Evolutionary conservation across 2,329 filamentous ascomycete genomes (phyloP), one percentile per base, ranked within the genome.

Genomic region (Nigrospora sphaerica): DNA sequence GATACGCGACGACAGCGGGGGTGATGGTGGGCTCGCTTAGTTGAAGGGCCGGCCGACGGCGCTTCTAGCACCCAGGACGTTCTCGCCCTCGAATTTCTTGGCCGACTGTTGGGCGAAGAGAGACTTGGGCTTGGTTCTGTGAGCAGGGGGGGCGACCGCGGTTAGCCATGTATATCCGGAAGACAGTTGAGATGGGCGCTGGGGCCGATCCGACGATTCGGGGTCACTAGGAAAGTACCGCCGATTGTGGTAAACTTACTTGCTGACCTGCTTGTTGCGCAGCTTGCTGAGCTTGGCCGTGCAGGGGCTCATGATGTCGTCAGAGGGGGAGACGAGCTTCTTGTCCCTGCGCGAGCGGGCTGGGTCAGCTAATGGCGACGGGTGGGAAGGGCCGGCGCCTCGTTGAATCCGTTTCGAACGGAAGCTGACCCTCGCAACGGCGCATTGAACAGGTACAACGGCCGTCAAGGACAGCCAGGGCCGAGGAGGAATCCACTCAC

Each of bases 221-320:
- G 10, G 35, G 12, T 6, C 18, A 13, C 23, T 35, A 32, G n/a
- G 14, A 40, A 13, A 13, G 32, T 9, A 12, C 28, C 12, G 5
- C 32, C 7, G 7, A 32, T 7, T 14, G 16, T n/a, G 28, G 31
- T 42, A 17, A 6, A 75, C 79, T 62, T 74, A 88, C 85, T 90
- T 92, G 69, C 77, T 78, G 52, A 83, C 83, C 60, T 88, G 84
- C 73, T 89, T 90, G 70, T 80, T 87, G 68, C 87, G 86, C 66
- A 91, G 81, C 36, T 85, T 84, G 52, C 77, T 85, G 58, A 93
- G 78, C 76, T 93, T 93, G 65, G 86, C 84, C 16, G 84, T 86
- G 67, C 87, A 90, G 33, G 88, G 88, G 57, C 85, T 90, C 83
- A 90, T 87, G 72, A 95, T 91, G 68, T 81, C 83, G 67, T 95